phyloP scores from a whole-genome alignment of 1,284 basidiomycete genomes.

The Apiotrichum sp. region DNA sequence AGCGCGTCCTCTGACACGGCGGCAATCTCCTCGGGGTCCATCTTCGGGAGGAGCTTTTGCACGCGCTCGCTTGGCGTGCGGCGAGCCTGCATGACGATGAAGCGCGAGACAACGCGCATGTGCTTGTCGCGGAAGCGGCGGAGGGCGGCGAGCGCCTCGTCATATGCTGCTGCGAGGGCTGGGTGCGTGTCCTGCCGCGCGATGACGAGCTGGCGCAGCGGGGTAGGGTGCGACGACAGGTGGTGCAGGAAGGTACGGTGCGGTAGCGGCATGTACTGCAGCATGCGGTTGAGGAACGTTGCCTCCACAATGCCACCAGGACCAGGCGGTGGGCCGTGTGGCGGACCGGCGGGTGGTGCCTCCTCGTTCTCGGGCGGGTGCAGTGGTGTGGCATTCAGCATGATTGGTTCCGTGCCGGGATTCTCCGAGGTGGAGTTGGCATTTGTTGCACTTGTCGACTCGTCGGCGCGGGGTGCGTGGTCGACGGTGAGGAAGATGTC shows the following conservation, averaged over 20 bases:
- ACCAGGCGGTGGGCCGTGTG: not conserved
- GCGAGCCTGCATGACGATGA: constrained; percentile 66
- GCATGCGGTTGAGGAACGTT: constrained; percentile 71
- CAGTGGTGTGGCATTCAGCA: constrained; percentile 9
- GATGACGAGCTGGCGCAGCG: constrained; percentile 51
- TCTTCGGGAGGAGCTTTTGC: constrained; percentile 19
- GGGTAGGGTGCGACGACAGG: constrained; percentile 58
- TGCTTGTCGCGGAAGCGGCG: constrained; percentile 80
- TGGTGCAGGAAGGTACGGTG: constrained; percentile 87
- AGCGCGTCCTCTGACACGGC: constrained; percentile 49
- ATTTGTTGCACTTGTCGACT: constrained; percentile 12
- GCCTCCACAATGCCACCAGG: constrained; percentile 43
- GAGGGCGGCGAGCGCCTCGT: constrained; percentile 63
- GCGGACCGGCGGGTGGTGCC: not conserved
- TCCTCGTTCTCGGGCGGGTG: not conserved
- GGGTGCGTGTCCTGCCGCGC: constrained; percentile 34
- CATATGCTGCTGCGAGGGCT: constrained; percentile 61
- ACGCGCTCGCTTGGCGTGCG: constrained; percentile 35
- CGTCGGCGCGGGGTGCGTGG: constrained; percentile 48
- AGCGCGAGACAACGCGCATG: constrained; percentile 75
- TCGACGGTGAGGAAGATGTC: constrained; percentile 77
- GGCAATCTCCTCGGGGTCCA: constrained; percentile 7
- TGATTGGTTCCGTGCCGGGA: constrained; percentile 2
- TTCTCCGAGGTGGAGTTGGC: not conserved
- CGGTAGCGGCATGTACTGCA: constrained; percentile 81